A percentile compares a stretch with the other conserved stretches of the same genome.
Conservation (phyloP, 139 green algal genomes). For the Mesotaenium endlicherianum region DNA sequence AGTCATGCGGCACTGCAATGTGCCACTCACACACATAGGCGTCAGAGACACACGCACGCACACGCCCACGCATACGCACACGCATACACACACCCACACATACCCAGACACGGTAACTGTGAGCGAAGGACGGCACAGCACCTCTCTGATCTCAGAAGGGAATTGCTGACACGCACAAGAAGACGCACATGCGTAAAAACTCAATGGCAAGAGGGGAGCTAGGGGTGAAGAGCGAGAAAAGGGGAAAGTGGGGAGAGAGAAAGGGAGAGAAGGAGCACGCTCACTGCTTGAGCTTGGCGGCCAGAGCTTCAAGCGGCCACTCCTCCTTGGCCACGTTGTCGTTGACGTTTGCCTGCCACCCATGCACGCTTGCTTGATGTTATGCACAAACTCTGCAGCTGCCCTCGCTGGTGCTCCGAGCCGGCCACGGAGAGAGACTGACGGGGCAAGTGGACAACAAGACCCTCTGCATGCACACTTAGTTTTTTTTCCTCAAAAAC, state of each 20-base stretch:
- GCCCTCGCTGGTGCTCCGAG: neutral
- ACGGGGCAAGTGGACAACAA: neutral
- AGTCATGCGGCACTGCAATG: neutral
- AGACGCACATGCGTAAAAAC: neutral
- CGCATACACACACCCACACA: neutral
- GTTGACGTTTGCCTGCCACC: constrained; percentile 83
- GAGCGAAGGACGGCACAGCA: neutral
- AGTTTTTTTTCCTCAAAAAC: no score
- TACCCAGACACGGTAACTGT: neutral
- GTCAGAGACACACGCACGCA: neutral
- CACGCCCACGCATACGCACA: neutral
- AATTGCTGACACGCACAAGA: neutral
- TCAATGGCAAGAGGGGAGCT: neutral
- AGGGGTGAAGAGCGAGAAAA: neutral
- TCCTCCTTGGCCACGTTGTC: constrained; percentile 60
- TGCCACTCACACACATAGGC: neutral
- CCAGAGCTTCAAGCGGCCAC: constrained; percentile 83
- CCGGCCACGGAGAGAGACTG: neutral
- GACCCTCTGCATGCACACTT: neutral
- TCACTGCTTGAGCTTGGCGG: constrained; percentile 84
- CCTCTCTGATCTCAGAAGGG: no score
- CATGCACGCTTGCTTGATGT: neutral
- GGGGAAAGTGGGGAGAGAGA: neutral
- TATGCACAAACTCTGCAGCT: neutral
- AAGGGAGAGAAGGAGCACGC: neutral